A percentile compares a stretch with the other conserved stretches of the same genome.
Conservation (phyloP, 2,329 filamentous ascomycete species). For the Scorias spongiosa region DNA sequence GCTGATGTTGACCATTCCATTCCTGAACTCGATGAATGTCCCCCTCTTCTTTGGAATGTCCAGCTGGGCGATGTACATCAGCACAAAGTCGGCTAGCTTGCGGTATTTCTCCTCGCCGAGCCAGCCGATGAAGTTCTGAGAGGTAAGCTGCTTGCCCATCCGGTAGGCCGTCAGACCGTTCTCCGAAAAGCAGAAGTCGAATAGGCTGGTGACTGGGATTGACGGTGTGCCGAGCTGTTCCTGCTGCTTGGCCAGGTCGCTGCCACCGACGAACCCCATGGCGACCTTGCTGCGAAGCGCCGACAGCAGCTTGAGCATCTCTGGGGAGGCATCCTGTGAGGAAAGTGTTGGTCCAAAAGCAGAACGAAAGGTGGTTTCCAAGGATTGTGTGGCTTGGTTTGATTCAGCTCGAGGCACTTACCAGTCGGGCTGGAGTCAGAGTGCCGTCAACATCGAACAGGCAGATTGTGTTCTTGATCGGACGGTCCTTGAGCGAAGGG, state of each 20-base stretch:
- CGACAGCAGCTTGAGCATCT: slow-evolving; percentile 71
- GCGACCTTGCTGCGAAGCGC: slow-evolving; percentile 73
- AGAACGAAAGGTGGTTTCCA: slow-evolving; percentile 1
- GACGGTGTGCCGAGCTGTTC: slow-evolving; percentile 69
- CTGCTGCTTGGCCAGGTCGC: slow-evolving; percentile 84
- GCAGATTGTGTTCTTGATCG: slow-evolving; percentile 80
- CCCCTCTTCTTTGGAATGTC: slow-evolving; percentile 71
- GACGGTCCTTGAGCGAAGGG: slow-evolving; percentile 67
- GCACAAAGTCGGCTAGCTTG: slow-evolving; percentile 56
- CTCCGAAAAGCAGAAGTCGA: slow-evolving; percentile 96
- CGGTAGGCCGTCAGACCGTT: slow-evolving; percentile 90
- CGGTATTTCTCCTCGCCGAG: slow-evolving; percentile 79
- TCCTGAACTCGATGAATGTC: slow-evolving; percentile 77
- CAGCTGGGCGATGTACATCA: slow-evolving; percentile 73
- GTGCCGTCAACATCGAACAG: slow-evolving; percentile 96
- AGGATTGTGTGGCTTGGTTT: not conserved
- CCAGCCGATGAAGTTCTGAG: slow-evolving; percentile 80
- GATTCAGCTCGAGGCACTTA: slow-evolving; percentile 28
- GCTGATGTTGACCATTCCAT: slow-evolving; percentile 79
- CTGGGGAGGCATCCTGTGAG: slow-evolving; percentile 49
- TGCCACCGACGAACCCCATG: slow-evolving; percentile 86
- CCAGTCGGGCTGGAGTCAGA: slow-evolving; percentile 65
- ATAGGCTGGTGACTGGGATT: slow-evolving; percentile 62
- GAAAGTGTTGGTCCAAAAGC: not conserved
- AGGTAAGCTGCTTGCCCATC: slow-evolving; percentile 58